These are phyloP conservation scores for Mitragyna speciosa DNA, from an alignment of 257 asterid genomes.

Conservation along the genomic window DNA sequence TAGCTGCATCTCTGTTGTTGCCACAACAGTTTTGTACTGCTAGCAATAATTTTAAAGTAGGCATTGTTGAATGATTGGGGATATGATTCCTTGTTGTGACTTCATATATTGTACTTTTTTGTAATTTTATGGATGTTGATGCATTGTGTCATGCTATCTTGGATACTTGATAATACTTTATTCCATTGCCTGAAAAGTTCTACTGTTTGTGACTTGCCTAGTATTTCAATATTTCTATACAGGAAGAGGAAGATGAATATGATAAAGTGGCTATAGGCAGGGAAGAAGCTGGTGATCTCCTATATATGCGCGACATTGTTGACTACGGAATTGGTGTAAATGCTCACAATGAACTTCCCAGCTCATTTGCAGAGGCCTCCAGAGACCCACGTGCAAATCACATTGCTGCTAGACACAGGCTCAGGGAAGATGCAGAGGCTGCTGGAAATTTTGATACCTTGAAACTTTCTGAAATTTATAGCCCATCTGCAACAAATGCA, in stretches of 20 bases:
- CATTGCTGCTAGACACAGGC: constrained; percentile 68
- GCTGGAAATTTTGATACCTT: constrained; percentile 48
- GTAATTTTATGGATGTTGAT: too few relatives aligned
- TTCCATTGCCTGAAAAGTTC: background rate
- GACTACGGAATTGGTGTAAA: constrained; percentile 42
- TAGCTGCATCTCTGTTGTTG: too few relatives aligned
- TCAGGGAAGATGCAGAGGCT: constrained; percentile 75
- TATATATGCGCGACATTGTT: constrained; percentile 45
- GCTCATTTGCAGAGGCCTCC: constrained; percentile 31
- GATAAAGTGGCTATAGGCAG: constrained; percentile 77
- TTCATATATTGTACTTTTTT: background rate
- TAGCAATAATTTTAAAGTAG: too few relatives aligned
- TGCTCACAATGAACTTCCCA: constrained; percentile 53
- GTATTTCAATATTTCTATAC: constrained; percentile 17
- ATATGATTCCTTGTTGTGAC: background rate
- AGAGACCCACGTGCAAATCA: constrained; percentile 88
- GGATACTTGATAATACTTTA: background rate
- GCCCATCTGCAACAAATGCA: background rate
- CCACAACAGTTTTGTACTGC: too few relatives aligned
- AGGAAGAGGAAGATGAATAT: constrained; percentile 90
- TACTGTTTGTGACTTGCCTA: background rate
- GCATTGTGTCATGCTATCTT: too few relatives aligned
- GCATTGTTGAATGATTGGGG: too few relatives aligned
- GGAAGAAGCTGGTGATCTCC: constrained; percentile 44
- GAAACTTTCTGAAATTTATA: constrained; percentile 35